Conservation (phyloP, 2,329 filamentous ascomycete genomes). For the Knufia petricola region DNA sequence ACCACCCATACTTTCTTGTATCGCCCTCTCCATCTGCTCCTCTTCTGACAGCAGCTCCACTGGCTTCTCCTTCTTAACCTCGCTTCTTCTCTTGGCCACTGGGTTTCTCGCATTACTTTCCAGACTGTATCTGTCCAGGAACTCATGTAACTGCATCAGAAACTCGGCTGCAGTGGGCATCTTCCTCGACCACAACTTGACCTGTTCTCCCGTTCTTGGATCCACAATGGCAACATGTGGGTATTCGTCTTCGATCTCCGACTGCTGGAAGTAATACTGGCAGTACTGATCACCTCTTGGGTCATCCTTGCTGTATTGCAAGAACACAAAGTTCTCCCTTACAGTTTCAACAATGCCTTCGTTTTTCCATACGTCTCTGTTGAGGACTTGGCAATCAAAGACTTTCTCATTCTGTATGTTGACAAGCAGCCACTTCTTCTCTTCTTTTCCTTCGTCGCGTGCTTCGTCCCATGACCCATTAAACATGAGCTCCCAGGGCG, state of each 20-base stretch:
- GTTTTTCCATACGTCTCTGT: conserved; percentile 95
- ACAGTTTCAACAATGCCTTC: conserved; percentile 66
- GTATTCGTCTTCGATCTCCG: conserved; percentile 80
- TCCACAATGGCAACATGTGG: conserved; percentile 95
- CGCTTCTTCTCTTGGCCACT: conserved; percentile 66
- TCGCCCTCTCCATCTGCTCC: conserved; percentile 88
- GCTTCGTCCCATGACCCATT: conserved; percentile 73
- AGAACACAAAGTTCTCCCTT: conserved; percentile 85
- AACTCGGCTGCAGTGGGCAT: conserved; percentile 71
- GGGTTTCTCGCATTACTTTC: conserved; percentile 85
- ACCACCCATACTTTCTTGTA: conserved; percentile 68
- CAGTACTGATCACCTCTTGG: conserved; percentile 68
- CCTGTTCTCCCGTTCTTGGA: conserved; percentile 88
- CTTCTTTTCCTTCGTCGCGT: conserved; percentile 72
- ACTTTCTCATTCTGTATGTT: conserved; percentile 90
- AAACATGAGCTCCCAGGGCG: conserved; percentile 82
- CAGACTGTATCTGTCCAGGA: conserved; percentile 92
- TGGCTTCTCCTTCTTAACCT: conserved; percentile 59
- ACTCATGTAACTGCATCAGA: conserved; percentile 83
- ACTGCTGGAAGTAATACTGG: conserved; percentile 75
- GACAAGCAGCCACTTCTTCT: conserved; percentile 88
- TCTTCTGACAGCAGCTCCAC: conserved; percentile 90
- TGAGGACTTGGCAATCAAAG: conserved; percentile 89
- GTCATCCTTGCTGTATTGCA: conserved; percentile 87
- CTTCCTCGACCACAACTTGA: conserved; percentile 87